Evolutionary conservation across 108 stramenopile species (phyloP).

Genomic region (Conticribra weissflogii): DNA sequence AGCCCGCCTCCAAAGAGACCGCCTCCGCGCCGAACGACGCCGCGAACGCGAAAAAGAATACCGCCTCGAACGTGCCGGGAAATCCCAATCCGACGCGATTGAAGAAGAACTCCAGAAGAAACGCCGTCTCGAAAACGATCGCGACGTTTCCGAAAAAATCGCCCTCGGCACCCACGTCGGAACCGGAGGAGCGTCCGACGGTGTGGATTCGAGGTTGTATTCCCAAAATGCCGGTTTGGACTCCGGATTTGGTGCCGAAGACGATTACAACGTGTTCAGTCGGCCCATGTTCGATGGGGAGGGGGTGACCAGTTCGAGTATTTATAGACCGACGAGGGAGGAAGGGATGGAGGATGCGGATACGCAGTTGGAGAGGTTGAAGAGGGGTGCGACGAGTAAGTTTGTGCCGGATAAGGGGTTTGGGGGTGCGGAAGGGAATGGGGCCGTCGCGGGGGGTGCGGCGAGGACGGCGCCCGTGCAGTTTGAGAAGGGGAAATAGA

Average conservation of each 20-base stretch:
- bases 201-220: slow-evolving; percentile 95
- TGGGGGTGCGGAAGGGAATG: slow-evolving; percentile 74
- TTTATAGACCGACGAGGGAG: slow-evolving; percentile 92
- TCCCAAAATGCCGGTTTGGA: slow-evolving; percentile 95
- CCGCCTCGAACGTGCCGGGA: slow-evolving; percentile 84
- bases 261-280: slow-evolving; percentile 95
- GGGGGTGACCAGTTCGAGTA: slow-evolving; percentile 81
- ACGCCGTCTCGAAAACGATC: slow-evolving; percentile 87
- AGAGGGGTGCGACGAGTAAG: slow-evolving; percentile 78
- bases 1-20: slow-evolving; percentile 91
- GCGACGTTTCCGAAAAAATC: slow-evolving; percentile 98
- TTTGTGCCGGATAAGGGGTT: slow-evolving; percentile 88
- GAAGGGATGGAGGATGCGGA: slow-evolving; percentile 80
- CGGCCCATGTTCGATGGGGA: slow-evolving; percentile 93
- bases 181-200: slow-evolving; percentile 71
- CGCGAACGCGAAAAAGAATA: slow-evolving; percentile 95
- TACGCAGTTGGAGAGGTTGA: slow-evolving; percentile 77
- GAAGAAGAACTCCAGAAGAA: slow-evolving; percentile 74
- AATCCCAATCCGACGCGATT: slow-evolving; percentile 40
- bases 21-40: slow-evolving; percentile 87
- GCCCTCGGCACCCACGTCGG: slow-evolving; percentile 96
- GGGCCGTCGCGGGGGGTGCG: slow-evolving; percentile 53
- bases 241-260: slow-evolving; percentile 96
- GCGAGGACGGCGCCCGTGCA: slow-evolving; percentile 87
- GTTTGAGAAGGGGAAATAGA: slow-evolving; percentile 93